Conservation (phyloP, 2,329 filamentous ascomycete species). For the Ascochyta rabiei region DNA sequence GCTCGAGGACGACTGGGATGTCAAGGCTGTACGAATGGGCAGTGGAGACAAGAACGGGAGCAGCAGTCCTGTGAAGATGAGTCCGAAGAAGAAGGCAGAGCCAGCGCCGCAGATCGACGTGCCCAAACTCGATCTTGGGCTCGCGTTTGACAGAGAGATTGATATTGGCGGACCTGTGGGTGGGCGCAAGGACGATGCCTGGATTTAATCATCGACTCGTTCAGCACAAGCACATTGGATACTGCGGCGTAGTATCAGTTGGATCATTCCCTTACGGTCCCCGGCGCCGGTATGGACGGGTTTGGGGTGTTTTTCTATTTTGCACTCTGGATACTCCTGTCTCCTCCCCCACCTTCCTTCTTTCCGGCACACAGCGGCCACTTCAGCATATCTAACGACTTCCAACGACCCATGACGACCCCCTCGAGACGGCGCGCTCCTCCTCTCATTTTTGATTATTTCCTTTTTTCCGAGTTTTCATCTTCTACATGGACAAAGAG, state of each 20-base stretch:
- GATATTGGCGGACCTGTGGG: constrained; percentile 19
- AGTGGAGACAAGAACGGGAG: constrained; percentile 48
- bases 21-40: constrained; percentile 78
- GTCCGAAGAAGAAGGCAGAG: constrained; percentile 50
- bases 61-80: constrained; percentile 46
- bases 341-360: no score
- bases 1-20: constrained; percentile 85
- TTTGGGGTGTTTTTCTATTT: no score
- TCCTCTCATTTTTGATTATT: no score
- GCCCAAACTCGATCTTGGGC: constrained; percentile 45
- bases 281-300: no score
- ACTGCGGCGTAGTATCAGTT: background rate
- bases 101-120: constrained; percentile 46
- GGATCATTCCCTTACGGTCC: no score
- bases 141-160: constrained; percentile 42
- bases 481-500: no score
- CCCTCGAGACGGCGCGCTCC: no score
- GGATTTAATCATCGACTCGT: constrained; percentile 34
- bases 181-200: constrained; percentile 38
- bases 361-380: no score
- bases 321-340: no score
- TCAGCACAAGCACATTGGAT: background rate
- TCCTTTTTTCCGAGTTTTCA: no score
- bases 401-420: no score
- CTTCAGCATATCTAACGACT: no score